phyloP scores from a whole-genome alignment of 805 yeast genomes.

The Nakazawaea laoshanensis region DNA sequence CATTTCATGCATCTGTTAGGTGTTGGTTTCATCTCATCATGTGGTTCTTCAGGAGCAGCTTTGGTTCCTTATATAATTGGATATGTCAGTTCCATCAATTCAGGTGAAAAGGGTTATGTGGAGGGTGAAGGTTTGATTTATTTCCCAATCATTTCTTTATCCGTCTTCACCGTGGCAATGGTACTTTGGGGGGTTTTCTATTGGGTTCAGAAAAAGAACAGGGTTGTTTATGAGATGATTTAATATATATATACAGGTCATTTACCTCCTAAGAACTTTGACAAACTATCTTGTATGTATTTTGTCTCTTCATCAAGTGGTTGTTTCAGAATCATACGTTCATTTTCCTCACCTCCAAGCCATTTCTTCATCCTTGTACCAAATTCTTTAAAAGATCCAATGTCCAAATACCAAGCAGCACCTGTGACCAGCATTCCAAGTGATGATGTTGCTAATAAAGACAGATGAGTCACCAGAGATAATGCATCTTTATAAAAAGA shows the following conservation, averaged over 20 bases:
- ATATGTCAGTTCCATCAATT: conserved; percentile 22
- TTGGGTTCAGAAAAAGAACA: too few relatives aligned
- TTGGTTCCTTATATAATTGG: conserved; percentile 63
- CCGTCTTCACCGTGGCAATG: conserved; percentile 17
- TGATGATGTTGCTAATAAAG: conserved; percentile 64
- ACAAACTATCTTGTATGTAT: conserved; percentile 46
- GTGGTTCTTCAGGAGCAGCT: conserved; percentile 82
- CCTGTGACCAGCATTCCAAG: conserved; percentile 70
- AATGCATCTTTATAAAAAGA: conserved; percentile 78
- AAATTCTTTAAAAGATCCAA: conserved; percentile 61
- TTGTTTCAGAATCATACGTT: conserved; percentile 31
- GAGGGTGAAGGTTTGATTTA: conserved; percentile 24
- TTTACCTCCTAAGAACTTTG: conserved; percentile 35
- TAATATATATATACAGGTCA: conserved; percentile 1
- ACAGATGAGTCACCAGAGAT: conserved; percentile 76
- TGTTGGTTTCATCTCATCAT: conserved; percentile 65
- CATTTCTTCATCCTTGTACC: conserved; percentile 54
- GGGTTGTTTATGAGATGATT: neutral
- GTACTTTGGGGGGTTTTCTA: conserved; percentile 20
- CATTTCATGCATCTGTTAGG: conserved; percentile 52
- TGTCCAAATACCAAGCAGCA: conserved; percentile 72
- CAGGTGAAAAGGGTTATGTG: conserved; percentile 10
- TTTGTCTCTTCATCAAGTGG: conserved; percentile 55
- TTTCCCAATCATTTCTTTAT: conserved; percentile 19
- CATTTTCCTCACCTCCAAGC: conserved; percentile 63